Evolutionary conservation across 495 filamentous ascomycete species (phyloP), one percentile per base, ranked within the genome.

Genomic region (Tetracladium setigerum): DNA sequence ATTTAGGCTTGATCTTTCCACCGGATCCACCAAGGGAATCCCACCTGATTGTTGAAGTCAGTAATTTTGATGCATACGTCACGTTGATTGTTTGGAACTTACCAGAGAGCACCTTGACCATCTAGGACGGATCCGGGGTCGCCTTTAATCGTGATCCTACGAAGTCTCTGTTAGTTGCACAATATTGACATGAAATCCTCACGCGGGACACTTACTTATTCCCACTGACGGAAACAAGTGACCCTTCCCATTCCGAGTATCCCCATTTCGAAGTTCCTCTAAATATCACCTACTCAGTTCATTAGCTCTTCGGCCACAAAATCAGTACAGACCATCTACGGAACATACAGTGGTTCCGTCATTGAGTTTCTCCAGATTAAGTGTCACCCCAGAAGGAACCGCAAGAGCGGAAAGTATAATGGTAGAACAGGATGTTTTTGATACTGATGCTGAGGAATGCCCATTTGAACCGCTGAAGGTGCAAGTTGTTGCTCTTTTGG

Each of bases 1-100:
- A 78, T 62, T 76, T 75, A 22, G 74, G 73, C 66, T 78, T 79
- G 13, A 61, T 74, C 63, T 73, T 74, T 46, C 74, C 76, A 32
- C 76, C 73, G 56, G 76, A 76, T 37, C 57, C 64, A 18, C 74
- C 74, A 56, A 74, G 49, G 41, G 63, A 54, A 53, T 79, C 76
- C 76, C 74, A 79, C 22, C 22, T 27, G 22, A 27, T 66, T 70
- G 77, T 35, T 7, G n/a, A 27, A 27, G 22, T 27, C 7, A 27
- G 22, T 3, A 27, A 27, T 3, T n/a, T 7, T 7, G 22, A 27
- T 3, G 22, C 22, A 27, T 3, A 27, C 7, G 22, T 7, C 7
- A 7, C 3, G 3, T 27, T 3, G 7, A 27, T 27, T 27, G 22
- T 27, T 27, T 27, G 7, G 3, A 27, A 27, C 22, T 27, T 27